Conservation (phyloP, 129 eudicot species). For the Sambucus nigra region DNA sequence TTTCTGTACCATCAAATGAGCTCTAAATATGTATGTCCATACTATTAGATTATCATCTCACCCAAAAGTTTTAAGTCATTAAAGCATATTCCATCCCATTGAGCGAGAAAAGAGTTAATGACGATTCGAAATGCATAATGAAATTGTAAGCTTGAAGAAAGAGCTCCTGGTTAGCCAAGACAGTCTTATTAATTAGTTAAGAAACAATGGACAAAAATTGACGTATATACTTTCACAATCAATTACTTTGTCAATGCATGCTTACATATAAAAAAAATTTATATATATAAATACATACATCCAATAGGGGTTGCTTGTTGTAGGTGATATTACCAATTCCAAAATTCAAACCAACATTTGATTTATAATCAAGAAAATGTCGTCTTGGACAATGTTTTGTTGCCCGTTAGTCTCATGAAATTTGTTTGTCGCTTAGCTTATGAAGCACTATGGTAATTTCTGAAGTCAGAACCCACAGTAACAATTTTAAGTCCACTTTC, state of each 20-base stretch:
- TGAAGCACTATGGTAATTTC: too few species aligned
- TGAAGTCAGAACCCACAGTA: too few species aligned
- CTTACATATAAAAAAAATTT: not conserved
- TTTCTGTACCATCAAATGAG: too few species aligned
- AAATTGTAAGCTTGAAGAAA: conserved; percentile 1
- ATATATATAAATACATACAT: not conserved
- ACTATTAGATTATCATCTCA: too few species aligned
- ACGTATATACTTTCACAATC: conserved; percentile 1
- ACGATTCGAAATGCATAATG: not conserved
- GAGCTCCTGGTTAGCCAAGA: not conserved
- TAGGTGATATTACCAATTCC: not conserved
- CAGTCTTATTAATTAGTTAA: not conserved
- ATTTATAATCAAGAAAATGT: not conserved
- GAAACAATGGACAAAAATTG: not conserved
- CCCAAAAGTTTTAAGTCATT: not conserved
- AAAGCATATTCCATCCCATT: not conserved
- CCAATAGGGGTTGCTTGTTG: not conserved
- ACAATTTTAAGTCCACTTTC: too few species aligned
- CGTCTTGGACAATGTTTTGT: too few species aligned
- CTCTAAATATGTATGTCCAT: too few species aligned
- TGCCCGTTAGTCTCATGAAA: too few species aligned
- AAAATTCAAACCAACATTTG: conserved; percentile 5
- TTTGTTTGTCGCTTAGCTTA: too few species aligned
- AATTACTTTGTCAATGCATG: conserved; percentile 22
- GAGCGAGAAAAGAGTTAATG: not conserved